These are phyloP conservation scores for Coleophoma eucalyptorum DNA, from an alignment of 2,329 filamentous ascomycete species.

Conservation along the genomic window DNA sequence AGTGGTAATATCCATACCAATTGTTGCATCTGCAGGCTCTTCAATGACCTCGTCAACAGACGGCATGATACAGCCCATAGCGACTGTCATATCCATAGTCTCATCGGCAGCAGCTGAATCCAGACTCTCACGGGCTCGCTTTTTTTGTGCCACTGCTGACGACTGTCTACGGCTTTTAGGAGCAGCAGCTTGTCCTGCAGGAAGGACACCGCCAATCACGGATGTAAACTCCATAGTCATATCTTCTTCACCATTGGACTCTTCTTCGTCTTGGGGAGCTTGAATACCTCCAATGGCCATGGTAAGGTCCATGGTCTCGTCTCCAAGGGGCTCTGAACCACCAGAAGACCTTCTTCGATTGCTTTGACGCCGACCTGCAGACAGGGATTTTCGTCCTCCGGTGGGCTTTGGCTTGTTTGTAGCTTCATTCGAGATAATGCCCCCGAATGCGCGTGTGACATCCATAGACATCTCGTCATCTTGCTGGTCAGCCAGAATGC, in stretches of 20 bases:
- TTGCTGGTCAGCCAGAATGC: constrained; percentile 36
- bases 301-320: constrained; percentile 52
- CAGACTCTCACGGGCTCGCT: constrained; percentile 30
- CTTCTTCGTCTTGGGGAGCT: constrained; percentile 25
- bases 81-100: constrained; percentile 47
- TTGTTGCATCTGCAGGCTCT: constrained; percentile 35
- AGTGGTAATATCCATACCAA: constrained; percentile 62
- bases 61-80: constrained; percentile 39
- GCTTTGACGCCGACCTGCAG: constrained; percentile 27
- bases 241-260: constrained; percentile 54
- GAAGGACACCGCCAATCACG: constrained; percentile 54
- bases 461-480: constrained; percentile 79
- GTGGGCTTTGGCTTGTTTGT: constrained; percentile 6
- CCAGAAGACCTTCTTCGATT: constrained; percentile 31
- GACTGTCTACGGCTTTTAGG: constrained; percentile 12
- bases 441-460: constrained; percentile 77
- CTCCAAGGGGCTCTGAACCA: constrained; percentile 22
- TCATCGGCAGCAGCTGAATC: constrained; percentile 23
- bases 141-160: constrained; percentile 8
- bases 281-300: constrained; percentile 50
- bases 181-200: constrained; percentile 29
- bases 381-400: constrained; percentile 26
- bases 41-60: constrained; percentile 28
- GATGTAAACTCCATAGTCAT: constrained; percentile 78
- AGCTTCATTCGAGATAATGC: constrained; percentile 53